Base-by-base conservation (phyloP, 257 asterid species). In the Petunia axillaris region DNA sequence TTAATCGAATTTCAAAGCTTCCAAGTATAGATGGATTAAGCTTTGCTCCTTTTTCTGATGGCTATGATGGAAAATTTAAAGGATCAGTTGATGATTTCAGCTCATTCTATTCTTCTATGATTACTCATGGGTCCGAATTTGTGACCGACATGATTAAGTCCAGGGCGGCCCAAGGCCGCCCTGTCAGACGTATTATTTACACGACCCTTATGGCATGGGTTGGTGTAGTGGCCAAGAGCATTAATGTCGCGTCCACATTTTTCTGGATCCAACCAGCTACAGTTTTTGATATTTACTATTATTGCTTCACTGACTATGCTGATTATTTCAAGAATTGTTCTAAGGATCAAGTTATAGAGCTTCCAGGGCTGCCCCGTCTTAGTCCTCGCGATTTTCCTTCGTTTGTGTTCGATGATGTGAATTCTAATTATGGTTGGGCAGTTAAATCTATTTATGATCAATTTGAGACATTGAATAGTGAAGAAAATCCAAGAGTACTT, bases 261-360 rank as follows among this genome's bases (percentile, higher is more conserved):
- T 64, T 54, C 15, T 80, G 83, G 83, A 68, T 53, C 14, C 83
- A 80, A 80, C 83, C 79, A 3, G 58, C 83, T 3, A 57, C 79
- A 6, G 75, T 70, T 1, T 43, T 70, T 36, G 83, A 80, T 9
- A 70, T 80, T 41, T 80, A 80, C 54, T 70, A 80, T 16, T 80
- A 80, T 80, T 68, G 63, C 2, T 80, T 67, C 60, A 80, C 60
- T 10, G 82, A 75, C 6, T 80, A 80, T 16, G 62, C 13, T 9
- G 52, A 80, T 54, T 63, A 38, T 13, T 40, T 80, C 6, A 54
- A 10, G 16, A 70, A 58, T 41, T 48, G 60, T 35, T 50, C 16
- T 9, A 1, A 68, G 0, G 79, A 55, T 43, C 52, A 64, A 16
- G 75, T 41, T 0, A 10, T 79, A 7, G 67, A 66, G 54, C 82